Evolutionary conservation across 768 basidiomycete genomes (phyloP).

Genomic region (Amanita jacksonii): DNA sequence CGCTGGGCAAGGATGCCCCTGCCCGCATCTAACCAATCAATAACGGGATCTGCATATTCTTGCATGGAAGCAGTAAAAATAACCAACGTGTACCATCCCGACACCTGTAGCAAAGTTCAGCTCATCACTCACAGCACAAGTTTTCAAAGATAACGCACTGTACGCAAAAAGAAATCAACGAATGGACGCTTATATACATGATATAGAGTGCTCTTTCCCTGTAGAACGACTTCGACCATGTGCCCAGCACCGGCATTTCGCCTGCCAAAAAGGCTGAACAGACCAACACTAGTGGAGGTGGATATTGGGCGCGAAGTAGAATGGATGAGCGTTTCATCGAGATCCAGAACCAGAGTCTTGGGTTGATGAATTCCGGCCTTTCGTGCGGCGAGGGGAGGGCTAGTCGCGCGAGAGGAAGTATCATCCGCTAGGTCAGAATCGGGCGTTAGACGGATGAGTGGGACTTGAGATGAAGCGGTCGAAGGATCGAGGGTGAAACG

Average conservation of each 20-base stretch:
- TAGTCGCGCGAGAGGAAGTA: slow-evolving; percentile 30
- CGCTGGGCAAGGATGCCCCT: slow-evolving; percentile 83
- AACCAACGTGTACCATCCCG: slow-evolving; percentile 96
- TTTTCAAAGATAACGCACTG: slow-evolving; percentile 48
- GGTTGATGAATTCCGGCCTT: slow-evolving; percentile 71
- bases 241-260: slow-evolving; percentile 66
- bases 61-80: slow-evolving; percentile 99
- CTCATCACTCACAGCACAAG: no score
- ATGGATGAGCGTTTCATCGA: slow-evolving; percentile 98
- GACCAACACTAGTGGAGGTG: slow-evolving; percentile 38
- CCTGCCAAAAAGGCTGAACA: slow-evolving; percentile 50
- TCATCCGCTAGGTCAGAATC: neutral
- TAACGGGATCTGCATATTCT: slow-evolving; percentile 99
- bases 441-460: neutral
- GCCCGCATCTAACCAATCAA: slow-evolving; percentile 97
- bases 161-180: slow-evolving; percentile 89
- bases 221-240: slow-evolving; percentile 88
- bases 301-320: slow-evolving; percentile 80
- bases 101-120: slow-evolving; percentile 56
- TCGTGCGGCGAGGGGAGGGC: slow-evolving; percentile 40
- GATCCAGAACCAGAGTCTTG: slow-evolving; percentile 93
- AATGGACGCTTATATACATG: slow-evolving; percentile 98
- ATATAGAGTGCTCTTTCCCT: slow-evolving; percentile 83
- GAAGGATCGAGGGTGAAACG: slow-evolving; percentile 4
- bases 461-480: neutral